Evolutionary conservation across 1,284 basidiomycete species (phyloP), one percentile per base, ranked within the genome.

Genomic region (Earliella scabrosa): DNA sequence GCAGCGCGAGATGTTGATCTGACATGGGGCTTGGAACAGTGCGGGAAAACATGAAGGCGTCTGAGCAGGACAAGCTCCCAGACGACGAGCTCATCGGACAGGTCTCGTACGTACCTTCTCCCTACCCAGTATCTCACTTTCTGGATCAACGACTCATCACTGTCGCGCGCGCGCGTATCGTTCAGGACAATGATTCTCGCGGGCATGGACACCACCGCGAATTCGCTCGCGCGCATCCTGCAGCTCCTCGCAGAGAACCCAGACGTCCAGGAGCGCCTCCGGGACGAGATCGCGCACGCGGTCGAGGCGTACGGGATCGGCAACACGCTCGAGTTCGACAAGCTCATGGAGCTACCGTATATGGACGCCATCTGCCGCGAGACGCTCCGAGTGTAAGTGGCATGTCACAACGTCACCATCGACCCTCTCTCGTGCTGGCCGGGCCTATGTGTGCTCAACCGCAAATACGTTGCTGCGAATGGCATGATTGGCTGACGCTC

Each of bases 11-110:
- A 9, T 27, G 34, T 18, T 18, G 4, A 4, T 4, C 11, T 4
- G 23, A 6, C 18, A 2, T 21, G n/a, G 29, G 13, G 29, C 29
- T 31, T 31, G 29, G n/a, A 2, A 10, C 36, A 73, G 73, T 74
- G 52, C 61, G 58, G 32, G 69, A 65, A 20, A 74, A 72, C 58
- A 60, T 63, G 54, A 31, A 52, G n/a, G 68, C 67, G 0, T 54
- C 63, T 8, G 67, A 58, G 14, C 63, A 65, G 24, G 72, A 74
- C 29, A 64, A 62, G 45, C 64, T 73, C 9, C 59, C 63, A 16
- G 70, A 72, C 38, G 63, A 65, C 13, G 71, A 71, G 50, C 47
- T 75, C 11, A 59, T 73, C 29, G 70, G 65, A 3, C 72, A 73
- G 45, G 68, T 73, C 63, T 68, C 68, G 73, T 73, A 38, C 47